Evolutionary conservation across 2,329 filamentous ascomycete genomes (phyloP).

Genomic region (Intubia oerlemansii): DNA sequence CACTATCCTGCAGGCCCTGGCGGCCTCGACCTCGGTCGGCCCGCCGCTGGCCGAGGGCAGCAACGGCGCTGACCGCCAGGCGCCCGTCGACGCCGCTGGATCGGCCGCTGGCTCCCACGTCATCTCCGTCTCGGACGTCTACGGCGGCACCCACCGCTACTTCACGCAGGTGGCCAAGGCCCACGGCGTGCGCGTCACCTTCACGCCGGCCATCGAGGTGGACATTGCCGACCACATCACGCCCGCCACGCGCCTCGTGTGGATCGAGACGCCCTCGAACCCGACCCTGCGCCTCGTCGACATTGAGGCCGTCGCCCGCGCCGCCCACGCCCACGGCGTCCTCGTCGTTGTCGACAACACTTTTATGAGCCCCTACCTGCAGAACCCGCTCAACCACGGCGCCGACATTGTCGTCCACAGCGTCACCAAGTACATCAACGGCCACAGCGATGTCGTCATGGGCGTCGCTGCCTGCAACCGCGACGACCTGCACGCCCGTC

Average conservation of each 20-base stretch:
- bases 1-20: conserved; percentile 78
- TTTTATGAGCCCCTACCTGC: conserved; percentile 87
- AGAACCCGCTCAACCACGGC: conserved; percentile 87
- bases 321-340: conserved; percentile 74
- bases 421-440: conserved; percentile 98
- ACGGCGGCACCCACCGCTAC: conserved; percentile 94
- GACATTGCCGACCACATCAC: conserved; percentile 73
- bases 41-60: conserved; percentile 1
- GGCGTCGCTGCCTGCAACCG: conserved; percentile 91
- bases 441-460: conserved; percentile 94
- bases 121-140: conserved; percentile 91
- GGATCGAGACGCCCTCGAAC: conserved; percentile 93
- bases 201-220: conserved; percentile 78
- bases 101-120: conserved; percentile 54
- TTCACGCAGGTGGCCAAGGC: conserved; percentile 95
- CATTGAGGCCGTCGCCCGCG: conserved; percentile 63
- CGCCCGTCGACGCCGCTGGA: background rate
- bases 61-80: background rate
- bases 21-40: conserved; percentile 20
- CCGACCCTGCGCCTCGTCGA: conserved; percentile 86
- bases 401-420: conserved; percentile 94
- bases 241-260: conserved; percentile 77
- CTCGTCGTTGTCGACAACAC: conserved; percentile 98
- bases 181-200: conserved; percentile 85
- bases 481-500: conserved; percentile 50